These are phyloP conservation scores for Starmerella bombicola DNA, from an alignment of 805 yeast species.

Conservation along the genomic window DNA sequence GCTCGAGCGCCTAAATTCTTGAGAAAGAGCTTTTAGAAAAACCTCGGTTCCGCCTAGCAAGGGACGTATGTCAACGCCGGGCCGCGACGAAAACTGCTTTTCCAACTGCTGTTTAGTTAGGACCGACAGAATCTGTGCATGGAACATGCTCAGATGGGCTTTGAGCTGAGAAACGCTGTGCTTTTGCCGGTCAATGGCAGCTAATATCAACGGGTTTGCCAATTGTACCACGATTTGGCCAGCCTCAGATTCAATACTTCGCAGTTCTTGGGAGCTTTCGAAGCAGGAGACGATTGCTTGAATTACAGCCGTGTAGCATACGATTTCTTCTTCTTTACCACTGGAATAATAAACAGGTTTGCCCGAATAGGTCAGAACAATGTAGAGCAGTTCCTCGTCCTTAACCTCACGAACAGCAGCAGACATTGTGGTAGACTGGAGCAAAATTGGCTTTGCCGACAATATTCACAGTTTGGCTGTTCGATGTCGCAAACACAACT, in stretches of 20 bases:
- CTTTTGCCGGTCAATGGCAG: constrained; percentile 41
- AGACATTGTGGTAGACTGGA: too few species aligned
- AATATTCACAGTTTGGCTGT: too few species aligned
- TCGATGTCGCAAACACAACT: too few species aligned
- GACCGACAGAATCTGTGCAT: constrained; percentile 69
- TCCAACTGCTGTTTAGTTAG: constrained; percentile 68
- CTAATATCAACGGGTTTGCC: constrained; percentile 56
- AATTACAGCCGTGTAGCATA: constrained; percentile 21
- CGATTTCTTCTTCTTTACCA: constrained; percentile 18
- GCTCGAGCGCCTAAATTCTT: constrained; percentile 39
- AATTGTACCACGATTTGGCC: constrained; percentile 47
- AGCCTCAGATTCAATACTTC: constrained; percentile 38
- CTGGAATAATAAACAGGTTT: constrained; percentile 22
- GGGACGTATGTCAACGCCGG: constrained; percentile 71
- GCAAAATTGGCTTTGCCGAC: too few species aligned
- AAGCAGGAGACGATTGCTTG: constrained; percentile 24
- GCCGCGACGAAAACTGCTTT: constrained; percentile 53
- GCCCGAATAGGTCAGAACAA: constrained; percentile 22
- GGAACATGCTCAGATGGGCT: constrained; percentile 57
- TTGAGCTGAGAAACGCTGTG: constrained; percentile 34
- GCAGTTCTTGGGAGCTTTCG: constrained; percentile 19
- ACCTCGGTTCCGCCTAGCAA: constrained; percentile 64
- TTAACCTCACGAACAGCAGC: too few species aligned
- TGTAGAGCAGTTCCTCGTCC: constrained; percentile 16
- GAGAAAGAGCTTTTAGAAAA: constrained; percentile 54